These are phyloP conservation scores for Suhomyces sp. DNA, from an alignment of 805 yeast species.

Conservation along the genomic window DNA sequence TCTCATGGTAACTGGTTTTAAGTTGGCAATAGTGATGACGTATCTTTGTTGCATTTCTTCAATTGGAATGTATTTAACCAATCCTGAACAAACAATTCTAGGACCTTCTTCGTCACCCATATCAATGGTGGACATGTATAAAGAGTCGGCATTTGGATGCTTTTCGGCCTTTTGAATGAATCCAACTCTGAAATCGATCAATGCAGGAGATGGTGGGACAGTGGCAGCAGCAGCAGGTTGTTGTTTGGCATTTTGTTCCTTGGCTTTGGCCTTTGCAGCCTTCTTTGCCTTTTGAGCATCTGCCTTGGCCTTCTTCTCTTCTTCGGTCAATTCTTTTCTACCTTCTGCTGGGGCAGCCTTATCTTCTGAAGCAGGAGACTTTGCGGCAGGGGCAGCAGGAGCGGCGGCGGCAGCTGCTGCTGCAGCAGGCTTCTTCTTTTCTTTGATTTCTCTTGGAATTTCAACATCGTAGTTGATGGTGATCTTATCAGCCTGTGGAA, in stretches of 20 bases:
- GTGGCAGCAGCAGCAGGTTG: constrained; percentile 52
- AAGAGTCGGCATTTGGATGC: constrained; percentile 97
- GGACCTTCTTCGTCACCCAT: constrained; percentile 97
- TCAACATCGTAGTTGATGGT: constrained; percentile 57
- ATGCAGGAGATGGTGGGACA: constrained; percentile 74
- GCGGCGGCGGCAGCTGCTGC: constrained; percentile 28
- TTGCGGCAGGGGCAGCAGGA: constrained; percentile 35
- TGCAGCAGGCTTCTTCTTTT: constrained; percentile 50
- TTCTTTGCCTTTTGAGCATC: constrained; percentile 64
- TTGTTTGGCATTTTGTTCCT: constrained; percentile 46
- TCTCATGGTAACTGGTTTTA: constrained; percentile 98
- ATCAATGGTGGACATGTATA: constrained; percentile 94
- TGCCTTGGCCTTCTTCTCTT: constrained; percentile 44
- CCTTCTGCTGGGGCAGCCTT: constrained; percentile 15
- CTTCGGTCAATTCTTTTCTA: constrained; percentile 34
- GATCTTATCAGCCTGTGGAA: constrained; percentile 55
- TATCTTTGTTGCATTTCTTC: constrained; percentile 95
- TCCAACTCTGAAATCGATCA: constrained; percentile 93
- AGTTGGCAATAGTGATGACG: constrained; percentile 89
- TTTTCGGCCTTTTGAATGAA: constrained; percentile 93
- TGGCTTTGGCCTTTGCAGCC: constrained; percentile 62
- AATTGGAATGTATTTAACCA: constrained; percentile 82
- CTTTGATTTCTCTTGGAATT: constrained; percentile 74
- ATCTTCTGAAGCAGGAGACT: constrained; percentile 15
- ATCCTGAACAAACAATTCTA: constrained; percentile 96